These are phyloP conservation scores for Rutstroemia sydowiana DNA, from an alignment of 2,329 filamentous ascomycete species.

Conservation along the genomic window DNA sequence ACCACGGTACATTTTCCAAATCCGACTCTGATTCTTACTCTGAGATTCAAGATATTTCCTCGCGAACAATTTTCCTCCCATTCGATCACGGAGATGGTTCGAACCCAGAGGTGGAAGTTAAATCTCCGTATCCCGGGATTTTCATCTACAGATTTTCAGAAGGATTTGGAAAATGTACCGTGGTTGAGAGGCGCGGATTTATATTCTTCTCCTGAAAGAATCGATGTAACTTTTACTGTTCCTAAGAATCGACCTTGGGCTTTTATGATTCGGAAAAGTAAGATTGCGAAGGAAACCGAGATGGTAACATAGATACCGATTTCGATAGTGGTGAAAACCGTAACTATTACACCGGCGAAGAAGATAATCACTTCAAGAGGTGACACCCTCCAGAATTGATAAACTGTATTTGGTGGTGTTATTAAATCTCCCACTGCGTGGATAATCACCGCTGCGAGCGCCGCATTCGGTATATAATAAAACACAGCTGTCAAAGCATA, in stretches of 20 bases:
- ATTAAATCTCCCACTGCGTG: conserved; percentile 92
- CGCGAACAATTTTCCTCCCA: conserved; percentile 79
- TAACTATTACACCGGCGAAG: conserved; percentile 85
- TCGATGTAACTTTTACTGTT: conserved; percentile 73
- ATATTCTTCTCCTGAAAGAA: conserved; percentile 45
- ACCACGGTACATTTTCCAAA: no score
- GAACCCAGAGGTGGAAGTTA: conserved; percentile 74
- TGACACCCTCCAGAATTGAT: conserved; percentile 91
- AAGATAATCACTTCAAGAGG: conserved; percentile 89
- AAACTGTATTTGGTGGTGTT: conserved; percentile 82
- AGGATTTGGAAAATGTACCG: conserved; percentile 32
- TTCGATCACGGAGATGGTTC: conserved; percentile 83
- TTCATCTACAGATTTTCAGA: conserved; percentile 95
- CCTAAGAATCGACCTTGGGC: conserved; percentile 80
- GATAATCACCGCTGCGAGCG: conserved; percentile 83
- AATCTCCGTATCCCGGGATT: conserved; percentile 79
- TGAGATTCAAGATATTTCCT: conserved; percentile 36
- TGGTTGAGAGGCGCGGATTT: conserved; percentile 64
- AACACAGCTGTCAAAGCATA: conserved; percentile 85
- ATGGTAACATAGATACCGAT: conserved; percentile 89
- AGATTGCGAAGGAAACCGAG: conserved; percentile 63
- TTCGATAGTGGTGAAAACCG: conserved; percentile 82
- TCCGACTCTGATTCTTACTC: no score
- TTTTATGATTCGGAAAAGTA: conserved; percentile 78
- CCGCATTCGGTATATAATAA: conserved; percentile 82